Evolutionary conservation across 2,329 filamentous ascomycete genomes (phyloP), one percentile per base, ranked within the genome.

Genomic region (Aspergillus tamarii): DNA sequence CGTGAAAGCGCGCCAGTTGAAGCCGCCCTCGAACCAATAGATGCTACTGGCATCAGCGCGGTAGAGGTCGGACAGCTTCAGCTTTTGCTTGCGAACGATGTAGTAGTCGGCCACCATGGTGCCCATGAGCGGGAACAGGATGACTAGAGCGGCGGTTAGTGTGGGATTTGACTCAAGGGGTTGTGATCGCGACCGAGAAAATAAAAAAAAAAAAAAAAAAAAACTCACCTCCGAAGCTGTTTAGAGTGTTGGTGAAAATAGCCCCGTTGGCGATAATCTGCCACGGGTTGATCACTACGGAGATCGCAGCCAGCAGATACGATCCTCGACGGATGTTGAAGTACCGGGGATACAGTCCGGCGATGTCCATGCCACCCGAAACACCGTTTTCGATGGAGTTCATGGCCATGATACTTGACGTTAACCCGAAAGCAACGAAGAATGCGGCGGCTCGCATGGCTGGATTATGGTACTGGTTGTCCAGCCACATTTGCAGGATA

Each of bases 241-340:
- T 76, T 19, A 85, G 71, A 1, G 84, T 82, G 28, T 72, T 77
- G 64, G 84, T 79, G 73, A 85, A 84, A 0, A 79, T 81, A 11
- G 76, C 72, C 1, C 84, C 82, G 0, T 75, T 78, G 9, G 78
- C 77, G 4, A 86, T 73, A 0, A 86, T 76, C 61, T 85, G 74
- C 85, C 84, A 87, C 0, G 84, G 85, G 63, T 81, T 80, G 62
- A 59, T 64, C 56, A 41, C 53, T 30, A 26, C 61, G 57, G 26
- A 66, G 16, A 66, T 61, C 10, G 55, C 21, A 3, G 59, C 60
- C 55, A 66, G 60, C 21, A 66, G 36, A 52, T 84, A 84, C 1
- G 80, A 79, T 1, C 86, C 86, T 4, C 86, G 81, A 3, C 85
- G 77, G 66, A 87, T 87, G 69, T 85, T 86, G 73, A 88, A 80